Conservation (phyloP, 495 filamentous ascomycete species). For the Neurospora cerealis region DNA sequence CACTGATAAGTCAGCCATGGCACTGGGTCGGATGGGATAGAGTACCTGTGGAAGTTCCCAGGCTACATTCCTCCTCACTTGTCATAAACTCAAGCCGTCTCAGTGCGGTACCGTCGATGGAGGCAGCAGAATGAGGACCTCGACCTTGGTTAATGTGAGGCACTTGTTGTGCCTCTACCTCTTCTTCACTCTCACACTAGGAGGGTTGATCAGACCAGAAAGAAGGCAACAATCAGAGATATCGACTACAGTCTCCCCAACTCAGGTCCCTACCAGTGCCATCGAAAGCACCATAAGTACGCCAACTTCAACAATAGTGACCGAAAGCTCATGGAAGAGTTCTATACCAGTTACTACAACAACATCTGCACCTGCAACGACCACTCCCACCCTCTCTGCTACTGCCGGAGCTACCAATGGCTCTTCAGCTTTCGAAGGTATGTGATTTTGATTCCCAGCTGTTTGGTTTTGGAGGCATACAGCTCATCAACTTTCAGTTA, state of each 20-base stretch:
- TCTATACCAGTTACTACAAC: background rate
- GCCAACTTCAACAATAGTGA: background rate
- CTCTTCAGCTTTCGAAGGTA: background rate
- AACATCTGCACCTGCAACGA: background rate
- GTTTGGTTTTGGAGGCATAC: background rate
- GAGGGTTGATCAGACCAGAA: constrained; percentile 7
- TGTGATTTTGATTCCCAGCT: background rate
- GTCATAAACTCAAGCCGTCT: background rate
- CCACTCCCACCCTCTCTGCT: background rate
- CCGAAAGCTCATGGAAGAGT: background rate
- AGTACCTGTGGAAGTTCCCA: background rate
- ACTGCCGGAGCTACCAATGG: background rate
- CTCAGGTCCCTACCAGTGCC: background rate
- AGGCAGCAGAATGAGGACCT: background rate
- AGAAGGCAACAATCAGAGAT: constrained; percentile 11
- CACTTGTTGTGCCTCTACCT: constrained; percentile 20
- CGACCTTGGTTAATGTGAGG: background rate
- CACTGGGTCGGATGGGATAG: background rate
- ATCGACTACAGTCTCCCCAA: background rate
- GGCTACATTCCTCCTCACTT: background rate
- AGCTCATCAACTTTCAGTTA: constrained; percentile 15
- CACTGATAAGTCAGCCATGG: background rate
- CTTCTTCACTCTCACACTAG: constrained; percentile 10
- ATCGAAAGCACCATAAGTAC: background rate
- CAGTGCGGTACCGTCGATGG: background rate